Evolutionary conservation across 2,329 filamentous ascomycete genomes (phyloP).

Genomic region (Exophiala sp.): DNA sequence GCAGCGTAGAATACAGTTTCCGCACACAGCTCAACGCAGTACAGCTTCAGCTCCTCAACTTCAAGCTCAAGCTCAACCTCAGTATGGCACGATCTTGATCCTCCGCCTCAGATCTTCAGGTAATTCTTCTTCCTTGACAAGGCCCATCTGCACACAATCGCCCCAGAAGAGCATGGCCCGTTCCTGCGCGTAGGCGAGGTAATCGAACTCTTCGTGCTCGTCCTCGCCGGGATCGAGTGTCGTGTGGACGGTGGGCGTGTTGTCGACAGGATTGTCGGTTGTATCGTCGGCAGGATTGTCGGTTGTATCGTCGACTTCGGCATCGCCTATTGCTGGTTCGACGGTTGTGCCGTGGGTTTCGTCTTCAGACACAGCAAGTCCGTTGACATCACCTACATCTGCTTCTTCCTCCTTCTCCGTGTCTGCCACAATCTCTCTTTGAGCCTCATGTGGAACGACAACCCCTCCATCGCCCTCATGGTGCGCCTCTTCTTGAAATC

Average conservation of each 20-base stretch:
- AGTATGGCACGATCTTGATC: constrained; percentile 49
- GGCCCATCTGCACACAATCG: constrained; percentile 70
- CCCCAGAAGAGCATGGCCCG: constrained; percentile 92
- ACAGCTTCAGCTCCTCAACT: too few species aligned
- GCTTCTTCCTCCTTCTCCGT: neutral
- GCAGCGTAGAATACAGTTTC: too few species aligned
- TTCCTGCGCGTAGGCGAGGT: constrained; percentile 84
- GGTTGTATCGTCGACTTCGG: too few species aligned
- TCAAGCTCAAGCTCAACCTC: too few species aligned
- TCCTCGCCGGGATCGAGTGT: constrained; percentile 30
- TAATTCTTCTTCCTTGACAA: constrained; percentile 70
- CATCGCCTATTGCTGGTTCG: too few species aligned
- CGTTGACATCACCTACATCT: neutral
- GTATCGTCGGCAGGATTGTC: too few species aligned
- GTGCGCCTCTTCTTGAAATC: constrained; percentile 21
- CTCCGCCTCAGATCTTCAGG: constrained; percentile 58
- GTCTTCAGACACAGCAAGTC: neutral
- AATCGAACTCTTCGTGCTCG: constrained; percentile 78
- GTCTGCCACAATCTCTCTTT: too few species aligned
- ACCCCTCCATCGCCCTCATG: constrained; percentile 17
- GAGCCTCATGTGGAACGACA: too few species aligned
- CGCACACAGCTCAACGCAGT: too few species aligned
- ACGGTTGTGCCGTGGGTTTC: too few species aligned
- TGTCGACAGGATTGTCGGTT: too few species aligned
- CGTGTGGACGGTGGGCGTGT: neutral